These are phyloP conservation scores for Anethum foeniculum DNA, from an alignment of 140 eudicot genomes.

Conservation along the genomic window DNA sequence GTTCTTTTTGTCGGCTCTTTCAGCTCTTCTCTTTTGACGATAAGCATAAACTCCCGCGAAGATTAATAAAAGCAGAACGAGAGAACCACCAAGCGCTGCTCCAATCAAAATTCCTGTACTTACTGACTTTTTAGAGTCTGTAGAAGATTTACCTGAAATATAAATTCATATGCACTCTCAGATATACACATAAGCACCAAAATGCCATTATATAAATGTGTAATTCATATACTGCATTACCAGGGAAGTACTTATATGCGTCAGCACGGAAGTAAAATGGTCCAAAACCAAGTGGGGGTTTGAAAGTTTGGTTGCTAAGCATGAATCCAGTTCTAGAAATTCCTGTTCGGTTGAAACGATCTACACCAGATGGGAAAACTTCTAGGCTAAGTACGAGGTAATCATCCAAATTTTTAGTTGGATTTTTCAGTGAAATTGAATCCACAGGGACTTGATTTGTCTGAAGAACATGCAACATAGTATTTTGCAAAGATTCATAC, in stretches of 20 bases:
- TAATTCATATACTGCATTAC: conserved; percentile 23
- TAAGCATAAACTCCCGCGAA: conserved; percentile 54
- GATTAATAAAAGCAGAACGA: conserved; percentile 34
- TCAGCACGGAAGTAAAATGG: conserved; percentile 40
- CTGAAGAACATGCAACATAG: conserved; percentile 31
- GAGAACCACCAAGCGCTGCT: conserved; percentile 38
- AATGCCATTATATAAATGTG: neutral
- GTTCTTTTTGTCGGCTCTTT: conserved; percentile 34
- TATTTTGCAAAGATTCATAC: conserved; percentile 28
- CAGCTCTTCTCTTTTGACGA: conserved; percentile 50
- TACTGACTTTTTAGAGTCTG: conserved; percentile 23
- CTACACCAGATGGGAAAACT: conserved; percentile 50
- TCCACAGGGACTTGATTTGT: conserved; percentile 46
- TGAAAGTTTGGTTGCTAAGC: conserved; percentile 55
- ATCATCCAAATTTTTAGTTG: conserved; percentile 19
- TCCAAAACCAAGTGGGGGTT: conserved; percentile 47
- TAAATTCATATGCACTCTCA: neutral
- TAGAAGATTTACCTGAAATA: conserved; percentile 16
- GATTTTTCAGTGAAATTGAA: conserved; percentile 48
- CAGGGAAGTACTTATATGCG: conserved; percentile 26
- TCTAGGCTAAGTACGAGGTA: conserved; percentile 35
- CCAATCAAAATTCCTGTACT: conserved; percentile 36
- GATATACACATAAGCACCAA: neutral
- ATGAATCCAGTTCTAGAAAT: conserved; percentile 35
- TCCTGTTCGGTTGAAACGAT: conserved; percentile 46